Evolutionary conservation across 441 rosid genomes (phyloP).

Genomic region (Heliophila coronopifolia): DNA sequence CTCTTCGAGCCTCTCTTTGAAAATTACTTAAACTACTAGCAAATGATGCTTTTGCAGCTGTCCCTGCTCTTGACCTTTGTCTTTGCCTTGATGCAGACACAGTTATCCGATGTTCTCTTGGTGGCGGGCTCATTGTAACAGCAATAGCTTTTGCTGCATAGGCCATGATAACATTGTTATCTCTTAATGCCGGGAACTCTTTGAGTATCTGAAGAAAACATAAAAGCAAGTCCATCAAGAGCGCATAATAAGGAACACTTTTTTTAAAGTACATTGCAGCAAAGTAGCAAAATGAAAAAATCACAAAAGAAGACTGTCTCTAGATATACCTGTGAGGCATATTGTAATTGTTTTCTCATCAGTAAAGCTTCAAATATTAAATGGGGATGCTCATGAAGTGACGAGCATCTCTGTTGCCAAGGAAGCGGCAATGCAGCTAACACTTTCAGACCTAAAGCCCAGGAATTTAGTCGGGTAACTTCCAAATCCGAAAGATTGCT

Average conservation of each 20-base stretch:
- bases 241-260: not conserved
- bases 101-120: constrained; percentile 74
- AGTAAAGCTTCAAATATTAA: constrained; percentile 89
- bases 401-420: constrained; percentile 99
- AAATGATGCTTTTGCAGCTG: constrained; percentile 57
- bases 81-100: constrained; percentile 66
- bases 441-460: constrained; percentile 98
- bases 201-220: constrained; percentile 66
- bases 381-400: constrained; percentile 92
- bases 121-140: constrained; percentile 61
- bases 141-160: constrained; percentile 93
- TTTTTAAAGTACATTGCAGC: not conserved
- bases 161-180: constrained; percentile 55
- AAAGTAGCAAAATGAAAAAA: constrained; percentile 22
- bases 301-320: constrained; percentile 6
- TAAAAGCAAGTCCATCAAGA: constrained; percentile 12
- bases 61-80: constrained; percentile 57
- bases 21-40: constrained; percentile 83
- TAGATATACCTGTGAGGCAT: constrained; percentile 71
- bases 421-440: constrained; percentile 94
- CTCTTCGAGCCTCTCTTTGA: constrained; percentile 96
- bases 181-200: constrained; percentile 84
- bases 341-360: constrained; percentile 93
- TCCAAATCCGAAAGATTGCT: constrained; percentile 79
- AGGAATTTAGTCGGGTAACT: constrained; percentile 81